Conservation (phyloP, 441 rosid species). For the Brassica balearica region DNA sequence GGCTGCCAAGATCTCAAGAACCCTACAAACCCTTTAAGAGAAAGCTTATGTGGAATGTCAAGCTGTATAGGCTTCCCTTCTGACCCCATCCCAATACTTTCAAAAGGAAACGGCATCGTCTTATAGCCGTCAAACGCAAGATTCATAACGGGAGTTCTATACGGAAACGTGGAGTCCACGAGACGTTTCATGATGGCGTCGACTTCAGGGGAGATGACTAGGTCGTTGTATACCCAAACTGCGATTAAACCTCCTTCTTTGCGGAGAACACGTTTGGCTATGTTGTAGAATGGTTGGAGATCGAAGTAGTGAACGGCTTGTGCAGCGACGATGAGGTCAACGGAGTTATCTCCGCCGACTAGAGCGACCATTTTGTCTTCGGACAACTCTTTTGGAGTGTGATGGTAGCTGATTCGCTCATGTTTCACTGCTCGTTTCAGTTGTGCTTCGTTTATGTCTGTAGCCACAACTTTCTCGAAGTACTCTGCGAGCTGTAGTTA, state of each 20-base stretch:
- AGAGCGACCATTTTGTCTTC: conserved; percentile 52
- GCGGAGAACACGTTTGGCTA: conserved; percentile 52
- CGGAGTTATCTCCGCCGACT: conserved; percentile 63
- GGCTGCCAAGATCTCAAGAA: conserved; percentile 62
- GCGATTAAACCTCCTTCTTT: conserved; percentile 67
- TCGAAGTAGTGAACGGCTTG: conserved; percentile 74
- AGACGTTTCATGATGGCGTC: conserved; percentile 52
- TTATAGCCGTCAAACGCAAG: conserved; percentile 49
- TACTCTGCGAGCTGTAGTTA: conserved; percentile 57
- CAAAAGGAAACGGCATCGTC: conserved; percentile 67
- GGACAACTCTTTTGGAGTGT: conserved; percentile 53
- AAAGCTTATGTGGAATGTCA: conserved; percentile 59
- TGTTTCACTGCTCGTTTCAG: conserved; percentile 50
- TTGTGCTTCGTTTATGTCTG: conserved; percentile 61
- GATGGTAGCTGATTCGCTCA: conserved; percentile 53
- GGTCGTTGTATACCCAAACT: conserved; percentile 62
- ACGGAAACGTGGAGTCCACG: conserved; percentile 55
- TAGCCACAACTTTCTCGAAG: conserved; percentile 59
- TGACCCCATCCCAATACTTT: conserved; percentile 54
- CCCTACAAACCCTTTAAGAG: conserved; percentile 55
- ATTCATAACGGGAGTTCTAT: conserved; percentile 47
- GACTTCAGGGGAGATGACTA: conserved; percentile 51
- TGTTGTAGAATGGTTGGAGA: conserved; percentile 56
- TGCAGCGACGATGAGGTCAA: conserved; percentile 63
- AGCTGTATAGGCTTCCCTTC: conserved; percentile 62